A percentile compares a stretch with the other conserved stretches of the same genome.
Evolutionary conservation across 2,329 filamentous ascomycete genomes (phyloP).

Genomic region (Cladophialophora chaetospira): DNA sequence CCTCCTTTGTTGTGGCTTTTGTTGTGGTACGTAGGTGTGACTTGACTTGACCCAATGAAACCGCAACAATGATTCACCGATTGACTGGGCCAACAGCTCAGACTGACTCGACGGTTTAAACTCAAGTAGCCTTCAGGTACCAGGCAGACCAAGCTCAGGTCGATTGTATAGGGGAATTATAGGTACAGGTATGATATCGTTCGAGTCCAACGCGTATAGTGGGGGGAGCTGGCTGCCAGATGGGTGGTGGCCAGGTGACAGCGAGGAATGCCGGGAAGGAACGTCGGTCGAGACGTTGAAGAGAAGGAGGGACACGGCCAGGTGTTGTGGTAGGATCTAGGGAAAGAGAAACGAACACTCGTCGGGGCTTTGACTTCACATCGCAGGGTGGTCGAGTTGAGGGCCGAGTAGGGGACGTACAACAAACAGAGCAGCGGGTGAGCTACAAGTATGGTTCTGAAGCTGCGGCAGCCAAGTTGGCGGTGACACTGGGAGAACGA

Average conservation of each 20-base stretch:
- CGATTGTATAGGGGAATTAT: constrained; percentile 25
- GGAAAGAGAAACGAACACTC: constrained; percentile 23
- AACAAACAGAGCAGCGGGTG: constrained; percentile 20
- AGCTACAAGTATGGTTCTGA: constrained; percentile 20
- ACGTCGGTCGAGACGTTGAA: constrained; percentile 27
- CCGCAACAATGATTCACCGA: constrained; percentile 21
- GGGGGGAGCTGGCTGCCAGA: constrained; percentile 22
- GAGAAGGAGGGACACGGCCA: constrained; percentile 29
- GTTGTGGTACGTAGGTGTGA: constrained; percentile 16
- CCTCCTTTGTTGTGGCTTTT: constrained; percentile 21
- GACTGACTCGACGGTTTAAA: constrained; percentile 3
- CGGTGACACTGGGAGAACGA: constrained; percentile 18
- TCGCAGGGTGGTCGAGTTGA: constrained; percentile 25
- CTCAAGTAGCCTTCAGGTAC: constrained; percentile 4
- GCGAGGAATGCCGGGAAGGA: constrained; percentile 27
- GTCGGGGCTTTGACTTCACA: constrained; percentile 26
- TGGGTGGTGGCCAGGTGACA: constrained; percentile 23
- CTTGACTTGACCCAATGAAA: constrained; percentile 14
- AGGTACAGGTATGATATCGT: constrained; percentile 17
- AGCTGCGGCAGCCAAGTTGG: constrained; percentile 17
- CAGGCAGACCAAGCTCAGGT: constrained; percentile 17
- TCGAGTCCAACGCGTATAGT: constrained; percentile 14
- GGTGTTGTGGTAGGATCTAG: constrained; percentile 14
- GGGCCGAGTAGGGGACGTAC: constrained; percentile 16
- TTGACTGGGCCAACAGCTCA: constrained; percentile 3